These are phyloP conservation scores for Yamadazyma friedrichii DNA, from an alignment of 1,139 yeast species.

Conservation along the genomic window DNA sequence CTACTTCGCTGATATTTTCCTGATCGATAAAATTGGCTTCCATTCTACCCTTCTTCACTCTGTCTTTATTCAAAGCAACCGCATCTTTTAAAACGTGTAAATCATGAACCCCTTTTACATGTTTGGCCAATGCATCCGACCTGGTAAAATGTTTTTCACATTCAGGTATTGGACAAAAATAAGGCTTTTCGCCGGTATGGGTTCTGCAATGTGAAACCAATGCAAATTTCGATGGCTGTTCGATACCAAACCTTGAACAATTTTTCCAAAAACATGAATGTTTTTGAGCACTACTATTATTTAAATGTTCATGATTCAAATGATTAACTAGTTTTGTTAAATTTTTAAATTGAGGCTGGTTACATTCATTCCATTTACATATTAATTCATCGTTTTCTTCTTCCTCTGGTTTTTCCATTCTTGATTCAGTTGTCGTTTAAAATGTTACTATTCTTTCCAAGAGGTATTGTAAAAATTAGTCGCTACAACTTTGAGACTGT, in stretches of 20 bases:
- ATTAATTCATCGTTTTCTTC: conserved; percentile 13
- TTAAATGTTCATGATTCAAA: conserved; percentile 29
- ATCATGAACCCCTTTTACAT: conserved; percentile 62
- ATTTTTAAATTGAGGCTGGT: conserved; percentile 17
- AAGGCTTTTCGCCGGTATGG: conserved; percentile 69
- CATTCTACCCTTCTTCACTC: conserved; percentile 23
- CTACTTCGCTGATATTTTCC: conserved; percentile 26
- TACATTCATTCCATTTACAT: conserved; percentile 40
- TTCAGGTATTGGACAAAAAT: conserved; percentile 67
- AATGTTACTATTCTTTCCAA: too few species aligned
- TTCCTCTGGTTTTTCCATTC: conserved; percentile 5
- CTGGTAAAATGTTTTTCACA: conserved; percentile 61
- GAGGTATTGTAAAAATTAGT: too few species aligned
- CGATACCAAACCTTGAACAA: conserved; percentile 53
- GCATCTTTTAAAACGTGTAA: conserved; percentile 40
- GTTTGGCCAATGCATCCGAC: conserved; percentile 63
- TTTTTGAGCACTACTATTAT: conserved; percentile 21
- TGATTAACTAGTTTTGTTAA: conserved; percentile 33
- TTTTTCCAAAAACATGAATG: conserved; percentile 64
- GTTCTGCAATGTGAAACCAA: conserved; percentile 61
- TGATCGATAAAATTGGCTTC: conserved; percentile 19
- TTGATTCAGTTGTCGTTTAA: background rate
- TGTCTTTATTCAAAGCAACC: conserved; percentile 24
- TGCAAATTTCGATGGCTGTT: conserved; percentile 60
- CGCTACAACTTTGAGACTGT: background rate